phyloP scores from a whole-genome alignment of 345 rosid species.

The Sapria himalayana region DNA sequence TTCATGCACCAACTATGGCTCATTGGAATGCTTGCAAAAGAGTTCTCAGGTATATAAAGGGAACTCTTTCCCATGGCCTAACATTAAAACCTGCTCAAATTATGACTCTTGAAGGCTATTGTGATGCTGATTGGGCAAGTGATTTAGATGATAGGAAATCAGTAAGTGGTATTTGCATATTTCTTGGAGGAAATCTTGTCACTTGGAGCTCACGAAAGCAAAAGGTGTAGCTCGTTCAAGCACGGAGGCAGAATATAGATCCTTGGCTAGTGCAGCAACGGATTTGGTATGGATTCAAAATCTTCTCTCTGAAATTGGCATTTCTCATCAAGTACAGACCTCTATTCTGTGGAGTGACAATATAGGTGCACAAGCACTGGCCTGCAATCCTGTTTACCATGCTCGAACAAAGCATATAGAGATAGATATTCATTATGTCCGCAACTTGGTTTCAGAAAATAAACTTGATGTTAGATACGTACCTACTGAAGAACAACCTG shows the following conservation, averaged over 20 bases:
- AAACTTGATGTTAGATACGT: not conserved
- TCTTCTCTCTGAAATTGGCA: not conserved
- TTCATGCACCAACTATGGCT: not conserved
- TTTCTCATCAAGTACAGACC: not conserved
- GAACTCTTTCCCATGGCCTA: not conserved
- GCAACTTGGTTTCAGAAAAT: not conserved
- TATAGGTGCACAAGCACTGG: not conserved
- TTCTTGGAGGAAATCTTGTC: not conserved
- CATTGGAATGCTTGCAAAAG: not conserved
- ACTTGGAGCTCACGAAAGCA: not conserved
- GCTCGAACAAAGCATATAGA: not conserved
- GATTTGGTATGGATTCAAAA: not conserved
- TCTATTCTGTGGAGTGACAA: not conserved
- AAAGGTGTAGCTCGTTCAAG: not conserved
- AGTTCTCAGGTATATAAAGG: not conserved
- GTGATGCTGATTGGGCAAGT: not conserved
- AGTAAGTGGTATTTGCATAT: not conserved
- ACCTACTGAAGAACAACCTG: not conserved
- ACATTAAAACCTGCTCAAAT: not conserved
- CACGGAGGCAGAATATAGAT: not conserved
- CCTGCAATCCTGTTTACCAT: not conserved
- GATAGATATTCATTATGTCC: constrained; percentile 2
- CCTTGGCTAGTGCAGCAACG: not conserved
- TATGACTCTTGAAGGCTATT: not conserved
- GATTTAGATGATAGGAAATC: not conserved